phyloP scores from a whole-genome alignment of 108 stramenopile species.

The Discostella stelligeroides region DNA sequence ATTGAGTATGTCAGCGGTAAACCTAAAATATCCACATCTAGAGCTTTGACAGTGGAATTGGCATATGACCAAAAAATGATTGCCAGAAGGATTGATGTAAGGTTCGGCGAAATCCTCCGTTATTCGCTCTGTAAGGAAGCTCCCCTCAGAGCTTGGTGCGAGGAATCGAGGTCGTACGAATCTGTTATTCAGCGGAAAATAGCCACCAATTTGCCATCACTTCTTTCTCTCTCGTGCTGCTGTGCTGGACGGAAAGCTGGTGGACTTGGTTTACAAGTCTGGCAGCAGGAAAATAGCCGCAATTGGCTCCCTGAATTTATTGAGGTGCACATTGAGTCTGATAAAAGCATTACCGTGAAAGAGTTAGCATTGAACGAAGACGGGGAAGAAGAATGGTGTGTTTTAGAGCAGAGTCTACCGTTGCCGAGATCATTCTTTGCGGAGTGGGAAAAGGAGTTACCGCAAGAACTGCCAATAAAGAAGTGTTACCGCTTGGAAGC shows the following conservation, averaged over 20 bases:
- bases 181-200: slow-evolving; percentile 84
- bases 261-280: slow-evolving; percentile 60
- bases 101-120: slow-evolving; percentile 73
- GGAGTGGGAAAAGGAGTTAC: slow-evolving; percentile 2
- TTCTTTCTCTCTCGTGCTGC: slow-evolving; percentile 75
- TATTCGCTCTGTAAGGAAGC: slow-evolving; percentile 78
- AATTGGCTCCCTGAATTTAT: slow-evolving; percentile 78
- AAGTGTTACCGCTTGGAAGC: slow-evolving; percentile 69
- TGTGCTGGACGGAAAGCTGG: slow-evolving; percentile 74
- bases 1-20: slow-evolving; percentile 69
- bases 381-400: slow-evolving; percentile 49
- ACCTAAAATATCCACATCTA: slow-evolving; percentile 58
- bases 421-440: slow-evolving; percentile 49
- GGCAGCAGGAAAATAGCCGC: slow-evolving; percentile 53
- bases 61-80: slow-evolving; percentile 60
- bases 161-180: slow-evolving; percentile 69
- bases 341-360: slow-evolving; percentile 62
- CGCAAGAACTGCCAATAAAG: slow-evolving; percentile 23
- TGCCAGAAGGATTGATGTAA: slow-evolving; percentile 25
- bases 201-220: slow-evolving; percentile 64
- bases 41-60: slow-evolving; percentile 72
- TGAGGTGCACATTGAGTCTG: slow-evolving; percentile 66
- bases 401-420: slow-evolving; percentile 41
- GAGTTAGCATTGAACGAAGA: slow-evolving; percentile 50
- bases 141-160: slow-evolving; percentile 78